phyloP scores from a whole-genome alignment of 192 early-diverging fungal genomes.

The Backusella morwellensis region DNA sequence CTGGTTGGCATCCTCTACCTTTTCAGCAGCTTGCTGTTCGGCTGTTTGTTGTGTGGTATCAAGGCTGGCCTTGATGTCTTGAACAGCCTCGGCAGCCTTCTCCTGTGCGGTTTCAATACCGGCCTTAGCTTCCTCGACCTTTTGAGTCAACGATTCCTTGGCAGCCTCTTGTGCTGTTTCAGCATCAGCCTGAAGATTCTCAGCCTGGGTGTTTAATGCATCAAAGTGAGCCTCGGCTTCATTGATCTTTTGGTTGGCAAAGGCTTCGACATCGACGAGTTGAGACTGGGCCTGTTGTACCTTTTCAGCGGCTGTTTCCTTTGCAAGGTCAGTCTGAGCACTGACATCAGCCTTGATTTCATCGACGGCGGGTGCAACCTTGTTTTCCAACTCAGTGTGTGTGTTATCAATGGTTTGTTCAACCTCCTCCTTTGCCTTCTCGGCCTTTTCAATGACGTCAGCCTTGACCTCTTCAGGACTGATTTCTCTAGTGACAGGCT shows the following conservation, averaged over 20 bases:
- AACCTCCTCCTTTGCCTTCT: neutral
- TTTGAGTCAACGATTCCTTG: neutral
- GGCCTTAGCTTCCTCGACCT: too few relatives aligned
- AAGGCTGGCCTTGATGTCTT: neutral
- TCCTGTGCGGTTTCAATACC: neutral
- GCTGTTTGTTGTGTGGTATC: neutral
- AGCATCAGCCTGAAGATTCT: neutral
- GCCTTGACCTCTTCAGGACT: neutral
- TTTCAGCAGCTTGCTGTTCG: neutral
- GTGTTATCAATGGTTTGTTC: neutral
- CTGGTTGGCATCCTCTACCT: neutral
- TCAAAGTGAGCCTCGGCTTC: neutral
- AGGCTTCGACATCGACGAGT: neutral
- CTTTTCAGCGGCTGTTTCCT: neutral
- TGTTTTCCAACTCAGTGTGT: neutral
- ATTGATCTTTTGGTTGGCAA: neutral
- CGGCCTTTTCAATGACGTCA: neutral
- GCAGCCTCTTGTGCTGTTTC: neutral
- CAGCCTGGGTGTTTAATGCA: neutral
- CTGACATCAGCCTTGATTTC: conserved; percentile 1
- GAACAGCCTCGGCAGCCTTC: neutral
- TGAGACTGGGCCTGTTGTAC: neutral
- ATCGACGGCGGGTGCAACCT: neutral
- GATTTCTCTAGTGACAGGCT: neutral
- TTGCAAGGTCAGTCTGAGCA: neutral